Conservation (phyloP, 1,284 basidiomycete genomes). For the Uromyces viciae-fabae region DNA sequence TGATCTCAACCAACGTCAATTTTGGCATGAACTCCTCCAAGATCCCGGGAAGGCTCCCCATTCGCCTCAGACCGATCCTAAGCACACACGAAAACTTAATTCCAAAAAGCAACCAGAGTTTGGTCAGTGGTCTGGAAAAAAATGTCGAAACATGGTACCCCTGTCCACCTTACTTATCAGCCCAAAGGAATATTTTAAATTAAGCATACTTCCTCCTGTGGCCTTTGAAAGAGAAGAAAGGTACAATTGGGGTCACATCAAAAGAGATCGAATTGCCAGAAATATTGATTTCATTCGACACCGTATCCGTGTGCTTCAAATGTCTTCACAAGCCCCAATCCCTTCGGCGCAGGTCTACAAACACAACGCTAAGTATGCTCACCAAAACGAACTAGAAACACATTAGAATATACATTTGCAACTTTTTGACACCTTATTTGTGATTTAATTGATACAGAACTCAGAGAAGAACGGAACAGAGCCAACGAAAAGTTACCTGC, state of each 20-base stretch:
- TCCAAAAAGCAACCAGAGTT: too few relatives aligned
- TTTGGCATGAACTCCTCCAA: background rate
- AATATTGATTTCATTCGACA: background rate
- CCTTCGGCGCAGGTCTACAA: background rate
- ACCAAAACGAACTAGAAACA: too few relatives aligned
- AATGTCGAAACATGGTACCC: constrained; percentile 9
- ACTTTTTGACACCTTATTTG: background rate
- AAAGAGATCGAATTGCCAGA: background rate
- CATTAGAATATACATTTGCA: background rate
- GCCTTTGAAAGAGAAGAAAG: constrained; percentile 26
- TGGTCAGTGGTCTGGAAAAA: background rate
- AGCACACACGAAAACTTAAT: too few relatives aligned
- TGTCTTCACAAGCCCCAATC: constrained; percentile 35
- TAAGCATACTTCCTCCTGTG: constrained; percentile 19
- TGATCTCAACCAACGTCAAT: background rate
- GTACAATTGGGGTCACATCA: constrained; percentile 44
- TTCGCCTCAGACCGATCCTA: too few relatives aligned
- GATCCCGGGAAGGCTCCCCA: too few relatives aligned
- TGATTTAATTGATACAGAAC: background rate
- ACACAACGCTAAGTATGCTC: background rate
- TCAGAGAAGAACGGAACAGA: background rate
- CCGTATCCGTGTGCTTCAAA: constrained; percentile 3
- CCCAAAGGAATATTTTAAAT: constrained; percentile 19
- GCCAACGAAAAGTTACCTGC: background rate
- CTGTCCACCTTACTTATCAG: constrained; percentile 29